Evolutionary conservation across 139 green algal species (phyloP).

Genomic region (Closterium sp.): DNA sequence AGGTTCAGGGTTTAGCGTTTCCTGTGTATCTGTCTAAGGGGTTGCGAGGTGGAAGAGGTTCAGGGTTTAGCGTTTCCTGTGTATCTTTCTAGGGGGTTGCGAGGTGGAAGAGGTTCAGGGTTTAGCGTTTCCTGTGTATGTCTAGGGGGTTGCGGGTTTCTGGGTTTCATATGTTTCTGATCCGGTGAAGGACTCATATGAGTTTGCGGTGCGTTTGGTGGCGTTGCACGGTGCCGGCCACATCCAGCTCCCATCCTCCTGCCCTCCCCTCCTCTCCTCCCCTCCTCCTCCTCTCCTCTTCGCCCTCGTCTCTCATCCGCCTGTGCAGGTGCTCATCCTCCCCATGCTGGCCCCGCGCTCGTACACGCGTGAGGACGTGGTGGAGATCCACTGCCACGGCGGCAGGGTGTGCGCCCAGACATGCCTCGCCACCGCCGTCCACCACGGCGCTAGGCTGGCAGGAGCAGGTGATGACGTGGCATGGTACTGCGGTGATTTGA

Average conservation of each 20-base stretch:
- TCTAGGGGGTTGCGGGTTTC: no score
- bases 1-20: not conserved
- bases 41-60: not conserved
- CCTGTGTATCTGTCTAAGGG: no score
- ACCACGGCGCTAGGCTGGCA: conserved; percentile 75
- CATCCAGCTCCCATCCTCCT: no score
- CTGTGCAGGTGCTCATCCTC: conserved; percentile 70
- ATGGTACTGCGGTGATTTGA: not conserved
- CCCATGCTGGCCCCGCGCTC: conserved; percentile 79
- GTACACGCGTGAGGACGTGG: conserved; percentile 94
- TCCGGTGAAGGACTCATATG: no score
- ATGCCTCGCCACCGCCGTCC: conserved; percentile 72
- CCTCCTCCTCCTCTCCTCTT: not conserved
- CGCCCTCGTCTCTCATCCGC: not conserved
- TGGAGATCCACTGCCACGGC: conserved; percentile 94
- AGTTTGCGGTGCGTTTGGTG: no score
- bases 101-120: not conserved
- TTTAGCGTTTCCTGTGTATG: not conserved
- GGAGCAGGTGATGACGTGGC: conserved; percentile 44
- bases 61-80: not conserved
- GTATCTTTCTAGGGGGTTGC: no score
- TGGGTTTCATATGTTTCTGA: no score
- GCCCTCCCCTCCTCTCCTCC: not conserved
- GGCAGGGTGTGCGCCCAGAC: conserved; percentile 75
- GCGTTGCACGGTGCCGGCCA: no score